Evolutionary conservation across 1,139 yeast species (phyloP), one percentile per base, ranked within the genome.

Genomic region (Saccharomyces hybrid): DNA sequence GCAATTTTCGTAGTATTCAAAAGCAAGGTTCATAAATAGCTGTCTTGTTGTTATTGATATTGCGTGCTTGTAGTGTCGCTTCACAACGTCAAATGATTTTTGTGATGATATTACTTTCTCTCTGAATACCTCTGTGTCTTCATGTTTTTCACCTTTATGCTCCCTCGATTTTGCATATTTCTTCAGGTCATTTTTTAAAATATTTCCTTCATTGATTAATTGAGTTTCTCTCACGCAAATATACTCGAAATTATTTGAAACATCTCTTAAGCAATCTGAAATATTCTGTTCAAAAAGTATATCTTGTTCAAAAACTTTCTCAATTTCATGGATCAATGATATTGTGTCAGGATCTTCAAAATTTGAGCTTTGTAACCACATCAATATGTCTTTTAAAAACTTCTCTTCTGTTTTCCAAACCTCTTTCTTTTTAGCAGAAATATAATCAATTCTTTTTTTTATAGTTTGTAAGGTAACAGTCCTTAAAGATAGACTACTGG

Each of bases 141-240:
- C 64, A 47, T 62, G 58, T 48, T 53, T 54, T 6, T 61, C 63
- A 13, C 66, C 65, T 53, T 57, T 64, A 51, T 57, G 64, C 7
- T 57, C 57, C 25, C 59, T 58, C 7, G 57, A 48, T 31, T 53
- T 53, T 9, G 59, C 58, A 50, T 60, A 63, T 48, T 56, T 60
- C 50, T 58, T 61, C 27, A 57, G 46, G n/a, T 58, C 61, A 26
- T 48, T 52, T 13, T 57, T 49, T 23, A 64, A 46, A 16, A 58
- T 60, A 47, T 63, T 65, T 38, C 56, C 59, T 31, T 57, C 64
- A 9, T 55, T 57, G 16, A 60, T 51, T 51, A 65, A 51, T 46
- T 65, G 64, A 11, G 54, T 59, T 50, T 66, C 69, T 48, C 68
- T 59, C 49, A 58, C 54, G 7, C 61, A 55, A 4, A 65, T 59